These are phyloP conservation scores for Chlamydomonas eustigma DNA, from an alignment of 139 green algal genomes.

Conservation along the genomic window DNA sequence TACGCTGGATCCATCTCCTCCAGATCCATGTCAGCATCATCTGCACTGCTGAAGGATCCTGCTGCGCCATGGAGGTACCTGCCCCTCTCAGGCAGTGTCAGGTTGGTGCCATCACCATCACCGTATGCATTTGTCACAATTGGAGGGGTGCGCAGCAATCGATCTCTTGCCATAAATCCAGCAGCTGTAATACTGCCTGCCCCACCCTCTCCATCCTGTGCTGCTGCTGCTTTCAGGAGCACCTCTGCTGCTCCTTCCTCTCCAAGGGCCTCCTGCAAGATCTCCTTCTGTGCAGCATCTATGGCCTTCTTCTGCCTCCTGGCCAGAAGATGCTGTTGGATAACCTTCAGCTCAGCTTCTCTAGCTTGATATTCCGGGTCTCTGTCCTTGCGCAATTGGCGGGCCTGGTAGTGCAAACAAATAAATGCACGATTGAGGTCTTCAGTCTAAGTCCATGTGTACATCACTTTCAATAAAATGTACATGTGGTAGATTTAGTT, in stretches of 20 bases:
- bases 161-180: background rate
- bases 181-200: background rate
- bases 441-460: no score
- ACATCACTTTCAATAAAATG: no score
- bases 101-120: no score
- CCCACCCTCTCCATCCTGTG: background rate
- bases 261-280: background rate
- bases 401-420: constrained; percentile 23
- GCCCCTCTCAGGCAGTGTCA: no score
- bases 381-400: constrained; percentile 29
- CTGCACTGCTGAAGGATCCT: no score
- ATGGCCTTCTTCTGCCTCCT: background rate
- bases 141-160: background rate
- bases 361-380: constrained; percentile 31
- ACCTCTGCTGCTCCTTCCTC: background rate
- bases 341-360: constrained; percentile 30
- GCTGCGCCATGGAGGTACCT: no score
- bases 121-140: no score
- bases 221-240: background rate
- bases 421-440: no score
- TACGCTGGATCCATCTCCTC: no score
- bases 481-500: no score
- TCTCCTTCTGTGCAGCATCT: background rate
- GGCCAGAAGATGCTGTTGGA: background rate
- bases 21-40: no score